phyloP scores from a whole-genome alignment of 257 asterid genomes.

The Gynochthodes officinalis region DNA sequence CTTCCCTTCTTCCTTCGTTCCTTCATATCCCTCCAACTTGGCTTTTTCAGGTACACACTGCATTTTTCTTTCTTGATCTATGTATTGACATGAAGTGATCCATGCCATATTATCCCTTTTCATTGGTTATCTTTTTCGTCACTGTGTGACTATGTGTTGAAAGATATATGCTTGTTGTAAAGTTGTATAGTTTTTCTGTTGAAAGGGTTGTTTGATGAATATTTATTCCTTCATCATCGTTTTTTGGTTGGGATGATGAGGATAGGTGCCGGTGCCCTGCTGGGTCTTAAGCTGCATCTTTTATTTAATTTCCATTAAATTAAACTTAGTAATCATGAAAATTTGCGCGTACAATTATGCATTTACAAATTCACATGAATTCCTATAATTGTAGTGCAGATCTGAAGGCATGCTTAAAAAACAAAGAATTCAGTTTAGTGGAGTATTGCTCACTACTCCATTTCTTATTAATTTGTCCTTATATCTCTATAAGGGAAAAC shows the following conservation, averaged over 20 bases:
- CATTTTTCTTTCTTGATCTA: too few species aligned
- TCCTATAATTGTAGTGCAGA: not conserved
- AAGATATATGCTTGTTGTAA: not conserved
- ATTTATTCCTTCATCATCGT: too few species aligned
- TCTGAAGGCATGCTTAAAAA: not conserved
- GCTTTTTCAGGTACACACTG: conserved; percentile 22
- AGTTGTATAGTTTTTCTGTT: not conserved
- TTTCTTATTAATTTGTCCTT: too few species aligned
- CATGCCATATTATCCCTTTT: too few species aligned
- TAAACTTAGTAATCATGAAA: not conserved
- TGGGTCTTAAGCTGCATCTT: not conserved
- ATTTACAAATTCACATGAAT: not conserved
- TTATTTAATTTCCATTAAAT: not conserved
- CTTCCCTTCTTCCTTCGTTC: not conserved
- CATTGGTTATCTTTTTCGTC: too few species aligned
- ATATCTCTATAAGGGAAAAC: too few species aligned
- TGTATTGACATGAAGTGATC: too few species aligned
- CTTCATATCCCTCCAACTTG: conserved; percentile 26
- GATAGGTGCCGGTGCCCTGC: too few species aligned
- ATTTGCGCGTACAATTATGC: not conserved
- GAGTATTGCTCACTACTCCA: too few species aligned
- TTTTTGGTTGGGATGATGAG: not conserved
- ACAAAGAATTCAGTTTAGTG: too few species aligned
- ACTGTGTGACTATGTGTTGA: too few species aligned
- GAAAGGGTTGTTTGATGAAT: too few species aligned